A percentile compares a stretch with the other conserved stretches of the same genome.
Conservation (phyloP, 345 rosid species). For the Kernera saxatilis region DNA sequence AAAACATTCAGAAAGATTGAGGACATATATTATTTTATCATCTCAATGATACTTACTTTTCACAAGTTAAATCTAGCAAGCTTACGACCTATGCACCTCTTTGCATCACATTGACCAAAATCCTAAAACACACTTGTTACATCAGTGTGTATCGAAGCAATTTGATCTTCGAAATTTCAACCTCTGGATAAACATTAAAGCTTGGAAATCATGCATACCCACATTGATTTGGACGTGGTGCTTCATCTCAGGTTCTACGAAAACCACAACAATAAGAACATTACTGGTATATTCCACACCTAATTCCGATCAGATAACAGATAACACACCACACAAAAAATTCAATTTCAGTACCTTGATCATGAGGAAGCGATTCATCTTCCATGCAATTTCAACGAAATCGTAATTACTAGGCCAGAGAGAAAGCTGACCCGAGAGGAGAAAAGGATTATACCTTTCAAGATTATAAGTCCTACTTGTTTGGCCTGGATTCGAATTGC, state of each 20-base stretch:
- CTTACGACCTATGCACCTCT: constrained; percentile 95
- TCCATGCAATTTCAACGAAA: constrained; percentile 9
- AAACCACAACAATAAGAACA: neutral
- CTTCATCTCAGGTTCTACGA: constrained; percentile 57
- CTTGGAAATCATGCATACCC: constrained; percentile 59
- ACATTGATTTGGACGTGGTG: constrained; percentile 60
- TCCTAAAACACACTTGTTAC: constrained; percentile 45
- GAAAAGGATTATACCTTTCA: constrained; percentile 12
- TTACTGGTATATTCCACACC: neutral
- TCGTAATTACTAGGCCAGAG: constrained; percentile 2
- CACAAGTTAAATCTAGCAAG: constrained; percentile 79
- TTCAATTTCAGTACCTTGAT: constrained; percentile 14
- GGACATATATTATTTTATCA: neutral
- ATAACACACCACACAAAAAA: neutral
- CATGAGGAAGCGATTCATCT: constrained; percentile 32
- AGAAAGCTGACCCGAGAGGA: neutral
- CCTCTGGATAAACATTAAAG: neutral
- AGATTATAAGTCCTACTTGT: constrained; percentile 26
- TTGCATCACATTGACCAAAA: constrained; percentile 95
- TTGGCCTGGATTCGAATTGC: constrained; percentile 21
- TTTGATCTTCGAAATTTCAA: neutral
- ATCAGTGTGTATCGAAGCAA: neutral
- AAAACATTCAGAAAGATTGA: neutral
- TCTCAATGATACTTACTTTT: constrained; percentile 75
- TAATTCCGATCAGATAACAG: neutral